Evolutionary conservation across 2,329 filamentous ascomycete genomes (phyloP).

Genomic region (Colletotrichum graminicola): DNA sequence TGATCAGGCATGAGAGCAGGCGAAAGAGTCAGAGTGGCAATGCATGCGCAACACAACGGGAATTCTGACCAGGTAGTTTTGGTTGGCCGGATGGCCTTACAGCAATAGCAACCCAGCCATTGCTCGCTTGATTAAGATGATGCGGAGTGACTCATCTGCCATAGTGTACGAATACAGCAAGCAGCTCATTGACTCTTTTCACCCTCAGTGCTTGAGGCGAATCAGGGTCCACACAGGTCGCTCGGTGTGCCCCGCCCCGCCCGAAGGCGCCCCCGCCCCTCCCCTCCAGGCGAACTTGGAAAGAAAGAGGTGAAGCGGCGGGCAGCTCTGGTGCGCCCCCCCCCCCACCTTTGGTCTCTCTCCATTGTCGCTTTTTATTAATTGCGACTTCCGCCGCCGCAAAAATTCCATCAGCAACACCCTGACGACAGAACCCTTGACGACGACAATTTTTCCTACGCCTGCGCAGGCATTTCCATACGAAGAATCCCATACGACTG

Average conservation of each 20-base stretch:
- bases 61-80: slow-evolving; percentile 7
- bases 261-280: slow-evolving; percentile 11
- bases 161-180: slow-evolving; percentile 12
- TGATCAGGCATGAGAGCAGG: not conserved
- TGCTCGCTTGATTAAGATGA: slow-evolving; percentile 12
- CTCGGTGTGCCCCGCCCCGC: slow-evolving; percentile 34
- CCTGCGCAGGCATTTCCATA: not conserved
- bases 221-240: slow-evolving; percentile 33
- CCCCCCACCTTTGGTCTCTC: slow-evolving; percentile 28
- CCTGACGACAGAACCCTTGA: slow-evolving; percentile 25
- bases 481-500: slow-evolving; percentile 1
- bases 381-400: slow-evolving; percentile 39
- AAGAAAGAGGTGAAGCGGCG: slow-evolving; percentile 18
- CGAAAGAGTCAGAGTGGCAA: slow-evolving; percentile 36
- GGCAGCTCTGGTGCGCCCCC: slow-evolving; percentile 16
- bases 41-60: slow-evolving; percentile 17
- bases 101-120: not conserved
- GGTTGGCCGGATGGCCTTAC: slow-evolving; percentile 6
- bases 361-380: slow-evolving; percentile 42
- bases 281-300: slow-evolving; percentile 9
- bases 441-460: slow-evolving; percentile 8
- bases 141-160: slow-evolving; percentile 37
- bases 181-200: slow-evolving; percentile 22
- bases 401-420: slow-evolving; percentile 41
- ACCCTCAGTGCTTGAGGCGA: slow-evolving; percentile 18